Conservation (phyloP, 106 monocot species). For the Phalaenopsis equestris region DNA sequence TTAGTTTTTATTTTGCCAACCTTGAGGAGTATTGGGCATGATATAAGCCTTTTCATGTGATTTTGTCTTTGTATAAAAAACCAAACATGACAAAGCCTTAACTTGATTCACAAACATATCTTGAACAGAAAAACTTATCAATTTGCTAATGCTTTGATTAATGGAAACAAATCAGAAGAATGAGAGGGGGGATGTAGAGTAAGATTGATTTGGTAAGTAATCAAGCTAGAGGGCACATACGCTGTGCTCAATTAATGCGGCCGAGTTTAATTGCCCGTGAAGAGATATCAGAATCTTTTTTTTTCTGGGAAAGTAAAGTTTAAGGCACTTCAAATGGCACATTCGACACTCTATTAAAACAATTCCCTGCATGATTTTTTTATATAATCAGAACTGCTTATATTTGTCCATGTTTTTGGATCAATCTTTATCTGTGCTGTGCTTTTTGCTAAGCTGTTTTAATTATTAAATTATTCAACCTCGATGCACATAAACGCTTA, state of each 20-base stretch:
- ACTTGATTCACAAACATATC: background rate
- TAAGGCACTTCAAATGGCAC: no score
- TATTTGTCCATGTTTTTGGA: no score
- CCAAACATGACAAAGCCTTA: background rate
- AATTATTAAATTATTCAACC: no score
- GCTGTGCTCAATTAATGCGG: background rate
- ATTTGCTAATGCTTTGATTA: no score
- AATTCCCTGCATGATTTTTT: no score
- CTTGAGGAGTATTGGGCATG: background rate
- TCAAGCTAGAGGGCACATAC: background rate
- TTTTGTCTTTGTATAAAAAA: background rate
- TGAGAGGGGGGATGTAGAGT: background rate
- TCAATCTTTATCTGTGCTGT: no score
- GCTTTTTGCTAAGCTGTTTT: no score
- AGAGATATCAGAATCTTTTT: background rate
- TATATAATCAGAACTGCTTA: no score
- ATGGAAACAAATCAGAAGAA: no score
- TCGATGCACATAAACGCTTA: background rate
- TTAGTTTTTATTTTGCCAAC: background rate
- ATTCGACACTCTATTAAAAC: no score
- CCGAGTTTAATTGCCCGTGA: background rate
- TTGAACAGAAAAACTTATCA: background rate
- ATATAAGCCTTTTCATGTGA: no score
- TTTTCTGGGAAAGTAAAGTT: background rate
- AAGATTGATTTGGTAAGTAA: background rate